These are phyloP conservation scores for Colletotrichum tropicicola DNA, from an alignment of 2,329 filamentous ascomycete genomes.

Conservation along the genomic window DNA sequence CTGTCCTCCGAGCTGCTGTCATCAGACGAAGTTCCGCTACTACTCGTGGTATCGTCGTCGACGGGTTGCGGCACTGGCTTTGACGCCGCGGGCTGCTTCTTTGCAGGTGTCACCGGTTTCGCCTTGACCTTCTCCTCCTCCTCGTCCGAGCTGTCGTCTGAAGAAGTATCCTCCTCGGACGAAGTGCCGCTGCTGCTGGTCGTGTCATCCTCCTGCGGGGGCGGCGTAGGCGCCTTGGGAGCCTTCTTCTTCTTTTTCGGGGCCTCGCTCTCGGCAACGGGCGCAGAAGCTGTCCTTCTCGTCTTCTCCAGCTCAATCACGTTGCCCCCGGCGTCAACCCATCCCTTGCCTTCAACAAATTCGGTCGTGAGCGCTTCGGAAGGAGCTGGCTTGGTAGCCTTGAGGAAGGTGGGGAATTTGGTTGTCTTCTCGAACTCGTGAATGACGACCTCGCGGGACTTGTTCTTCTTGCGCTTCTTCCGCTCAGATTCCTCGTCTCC, in stretches of 20 bases:
- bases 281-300: constrained; percentile 39
- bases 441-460: constrained; percentile 71
- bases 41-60: constrained; percentile 35
- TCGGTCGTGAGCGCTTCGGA: constrained; percentile 57
- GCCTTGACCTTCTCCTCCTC: constrained; percentile 33
- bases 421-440: constrained; percentile 91
- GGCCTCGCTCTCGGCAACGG: constrained; percentile 35
- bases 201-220: constrained; percentile 39
- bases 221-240: constrained; percentile 19
- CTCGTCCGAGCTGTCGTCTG: constrained; percentile 42
- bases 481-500: constrained; percentile 50
- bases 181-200: constrained; percentile 51
- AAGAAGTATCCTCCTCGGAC: constrained; percentile 40
- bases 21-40: constrained; percentile 35
- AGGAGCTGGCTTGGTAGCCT: constrained; percentile 56
- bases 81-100: neutral
- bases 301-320: constrained; percentile 71
- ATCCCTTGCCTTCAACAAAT: constrained; percentile 86
- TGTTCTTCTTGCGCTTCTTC: constrained; percentile 69
- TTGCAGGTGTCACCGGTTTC: constrained; percentile 21
- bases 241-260: constrained; percentile 29
- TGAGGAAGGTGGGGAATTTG: constrained; percentile 85
- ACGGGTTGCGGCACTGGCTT: constrained; percentile 25
- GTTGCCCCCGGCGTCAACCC: constrained; percentile 83
- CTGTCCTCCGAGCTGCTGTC: constrained; percentile 32